Evolutionary conservation across 2,329 filamentous ascomycete genomes (phyloP), one percentile per base, ranked within the genome.

Genomic region (Botrytis cinerea): DNA sequence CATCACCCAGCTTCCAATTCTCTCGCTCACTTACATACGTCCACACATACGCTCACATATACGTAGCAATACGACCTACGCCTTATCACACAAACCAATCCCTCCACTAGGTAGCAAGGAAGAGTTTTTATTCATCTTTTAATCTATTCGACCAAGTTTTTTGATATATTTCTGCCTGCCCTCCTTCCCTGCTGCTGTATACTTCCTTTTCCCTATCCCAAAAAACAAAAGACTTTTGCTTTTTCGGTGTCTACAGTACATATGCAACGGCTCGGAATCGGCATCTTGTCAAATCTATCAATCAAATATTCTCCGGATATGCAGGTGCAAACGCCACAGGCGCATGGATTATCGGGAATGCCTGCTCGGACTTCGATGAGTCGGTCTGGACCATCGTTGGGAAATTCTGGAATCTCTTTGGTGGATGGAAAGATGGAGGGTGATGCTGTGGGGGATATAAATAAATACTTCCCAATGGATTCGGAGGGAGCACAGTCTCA

Each of bases 201-300:
- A 8, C 38, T 38, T 38, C 7, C 38, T 38, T 8, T 61, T 40
- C 59, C 35, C 35, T 61, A 35, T n/a, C 8, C 20, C 22, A 25
- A 12, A 25, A 22, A 25, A 25, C 10, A 4, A 16, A 43, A 38
- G 18, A 20, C 14, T 12, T 67, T 43, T 57, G n/a, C 64, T 57
- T 68, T 57, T 57, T 10, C 14, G 57, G 64, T 28, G 18, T 35
- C 25, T n/a, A 16, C 60, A 62, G 25, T 57, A 54, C 48, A 68
- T 57, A 68, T 68, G 64, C 64, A 68, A 68, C 64, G 32, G 64
- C 46, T 68, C 64, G 64, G 48, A 68, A 57, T 68, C 64, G 64
- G 64, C 46, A 54, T 16, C 64, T 28, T 68, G 48, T 57, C 64
- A 57, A 54, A 51, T 57, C n/a, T 43, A 68, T 57, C 48, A 35